A percentile compares a stretch with the other conserved stretches of the same genome.
Evolutionary conservation across 2,329 filamentous ascomycete species (phyloP).

Genomic region (Exophiala phaeomuriformis): DNA sequence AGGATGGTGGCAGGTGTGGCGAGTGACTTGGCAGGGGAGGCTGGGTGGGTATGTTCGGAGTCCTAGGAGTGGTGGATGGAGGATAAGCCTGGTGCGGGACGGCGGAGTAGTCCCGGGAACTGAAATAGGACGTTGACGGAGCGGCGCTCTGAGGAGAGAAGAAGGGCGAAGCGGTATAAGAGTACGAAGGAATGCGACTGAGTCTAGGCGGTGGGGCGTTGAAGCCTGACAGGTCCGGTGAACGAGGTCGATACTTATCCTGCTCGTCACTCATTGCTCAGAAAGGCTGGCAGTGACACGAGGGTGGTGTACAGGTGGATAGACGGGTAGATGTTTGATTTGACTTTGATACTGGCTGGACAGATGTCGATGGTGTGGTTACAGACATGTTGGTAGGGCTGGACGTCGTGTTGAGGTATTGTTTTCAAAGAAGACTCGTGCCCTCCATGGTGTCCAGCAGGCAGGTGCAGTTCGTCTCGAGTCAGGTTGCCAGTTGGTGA

Average conservation of each 20-base stretch:
- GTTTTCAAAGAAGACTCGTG: not conserved
- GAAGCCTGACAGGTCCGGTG: slow-evolving; percentile 47
- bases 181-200: slow-evolving; percentile 32
- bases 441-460: not conserved
- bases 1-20: slow-evolving; percentile 27
- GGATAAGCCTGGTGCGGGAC: slow-evolving; percentile 7
- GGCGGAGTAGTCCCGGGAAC: slow-evolving; percentile 10
- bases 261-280: slow-evolving; percentile 25
- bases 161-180: slow-evolving; percentile 43
- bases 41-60: not conserved
- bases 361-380: not conserved
- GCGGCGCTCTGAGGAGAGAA: slow-evolving; percentile 33
- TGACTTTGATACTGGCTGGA: not conserved
- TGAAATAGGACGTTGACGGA: slow-evolving; percentile 24
- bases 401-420: not conserved
- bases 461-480: not conserved
- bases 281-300: slow-evolving; percentile 5
- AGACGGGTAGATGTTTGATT: not conserved
- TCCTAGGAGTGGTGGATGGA: slow-evolving; percentile 1
- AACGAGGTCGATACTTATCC: slow-evolving; percentile 39
- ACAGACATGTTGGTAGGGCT: not conserved
- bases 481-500: not conserved
- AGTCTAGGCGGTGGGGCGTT: slow-evolving; percentile 33
- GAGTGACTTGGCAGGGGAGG: slow-evolving; percentile 26
- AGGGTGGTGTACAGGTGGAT: not conserved